These are phyloP conservation scores for Claviceps cyperi DNA, from an alignment of 2,329 filamentous ascomycete genomes.

Conservation along the genomic window DNA sequence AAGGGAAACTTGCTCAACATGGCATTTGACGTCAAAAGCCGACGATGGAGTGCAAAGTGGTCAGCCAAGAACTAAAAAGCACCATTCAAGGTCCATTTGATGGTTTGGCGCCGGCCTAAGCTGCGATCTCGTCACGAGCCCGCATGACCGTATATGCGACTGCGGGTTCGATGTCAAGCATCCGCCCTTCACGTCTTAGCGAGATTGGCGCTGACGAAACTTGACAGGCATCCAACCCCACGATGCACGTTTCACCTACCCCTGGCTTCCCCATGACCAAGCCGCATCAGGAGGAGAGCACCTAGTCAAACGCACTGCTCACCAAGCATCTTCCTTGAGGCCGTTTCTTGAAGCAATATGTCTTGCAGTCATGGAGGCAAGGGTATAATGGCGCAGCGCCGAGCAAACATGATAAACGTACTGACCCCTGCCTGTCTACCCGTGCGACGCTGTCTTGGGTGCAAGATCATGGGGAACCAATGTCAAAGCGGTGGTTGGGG, in stretches of 20 bases:
- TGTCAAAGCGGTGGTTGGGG: neutral
- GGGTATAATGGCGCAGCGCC: neutral
- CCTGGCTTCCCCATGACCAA: neutral
- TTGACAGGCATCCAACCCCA: neutral
- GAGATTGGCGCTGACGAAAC: neutral
- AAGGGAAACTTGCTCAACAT: neutral
- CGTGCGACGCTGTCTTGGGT: neutral
- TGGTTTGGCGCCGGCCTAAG: constrained; percentile 2
- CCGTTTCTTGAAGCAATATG: no score
- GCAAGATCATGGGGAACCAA: neutral
- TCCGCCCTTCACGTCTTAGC: neutral
- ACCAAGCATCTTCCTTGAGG: no score
- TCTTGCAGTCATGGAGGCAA: no score
- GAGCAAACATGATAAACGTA: neutral
- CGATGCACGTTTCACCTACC: neutral
- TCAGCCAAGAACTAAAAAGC: neutral
- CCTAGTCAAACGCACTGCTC: neutral
- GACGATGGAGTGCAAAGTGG: no score
- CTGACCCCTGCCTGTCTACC: neutral
- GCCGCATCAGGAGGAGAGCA: neutral
- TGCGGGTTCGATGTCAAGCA: neutral
- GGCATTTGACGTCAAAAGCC: no score
- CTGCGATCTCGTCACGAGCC: neutral
- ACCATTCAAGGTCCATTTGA: neutral
- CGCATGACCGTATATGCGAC: constrained; percentile 4